Base-by-base conservation (phyloP, 805 yeast species). In the Lachancea sp. region DNA sequence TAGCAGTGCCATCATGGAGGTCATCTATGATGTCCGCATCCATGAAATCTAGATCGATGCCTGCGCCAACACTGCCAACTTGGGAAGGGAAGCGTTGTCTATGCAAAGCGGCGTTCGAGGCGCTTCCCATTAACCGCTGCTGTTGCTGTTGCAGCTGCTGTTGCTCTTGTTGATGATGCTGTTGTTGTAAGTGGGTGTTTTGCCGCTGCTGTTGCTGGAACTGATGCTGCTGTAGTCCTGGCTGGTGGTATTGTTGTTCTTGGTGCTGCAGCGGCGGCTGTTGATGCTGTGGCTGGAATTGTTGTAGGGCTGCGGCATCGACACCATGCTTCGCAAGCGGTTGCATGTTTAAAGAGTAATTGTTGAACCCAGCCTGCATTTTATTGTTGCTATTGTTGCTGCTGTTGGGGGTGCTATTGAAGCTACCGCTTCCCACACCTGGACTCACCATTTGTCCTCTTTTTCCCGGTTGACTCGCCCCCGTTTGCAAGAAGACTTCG, bases 401-500 rank as follows among this genome's bases (percentile, higher is more conserved):
- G 29, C 15, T 26, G 30, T 18, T 18, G 4, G 30, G 6, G 17
- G 30, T 4, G 18, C 17, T 18, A 4, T 41, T 48, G 42, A 29
- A 29, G 5, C 36, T 45, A 45, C 48, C 48, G 45, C 36, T 41
- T 12, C 36, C 40, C 28, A 26, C 41, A 21, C 41, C 37, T 22
- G 31, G 13, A 13, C 28, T 21, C 4, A 20, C 31, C 29, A 29
- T 26, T 6, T 34, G 38, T n/a, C 38, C 25, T 39, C 45, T 18
- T 34, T 40, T 29, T 28, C 42, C 38, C 24, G 29, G 8, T 31
- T 36, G 39, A 2, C 32, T 26, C 8, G 50, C 52, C 24, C 46
- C 56, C 34, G 67, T 66, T 45, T 65, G 67, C 51, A 89, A 68
- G 57, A 89, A 89, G 45, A 89, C 97, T 60, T 89, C 97, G 51